A percentile compares a stretch with the other conserved stretches of the same genome.
Evolutionary conservation across 495 filamentous ascomycete species (phyloP).

Genomic region (Penicillium cosmopolitanum): DNA sequence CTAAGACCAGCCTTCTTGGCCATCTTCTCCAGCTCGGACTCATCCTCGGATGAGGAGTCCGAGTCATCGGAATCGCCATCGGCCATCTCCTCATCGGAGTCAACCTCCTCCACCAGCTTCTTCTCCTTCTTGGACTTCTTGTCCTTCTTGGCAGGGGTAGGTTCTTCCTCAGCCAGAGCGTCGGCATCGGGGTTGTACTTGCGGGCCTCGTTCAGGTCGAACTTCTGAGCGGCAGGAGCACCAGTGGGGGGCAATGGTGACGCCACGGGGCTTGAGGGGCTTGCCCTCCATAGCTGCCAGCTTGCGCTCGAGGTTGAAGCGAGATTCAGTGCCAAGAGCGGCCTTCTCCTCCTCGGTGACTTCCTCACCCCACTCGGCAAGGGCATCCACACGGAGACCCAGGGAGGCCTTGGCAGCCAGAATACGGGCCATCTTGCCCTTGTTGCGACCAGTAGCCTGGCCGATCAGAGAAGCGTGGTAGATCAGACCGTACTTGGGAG

Average conservation of each 20-base stretch:
- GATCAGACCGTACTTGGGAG: conserved; percentile 98
- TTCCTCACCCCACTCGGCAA: conserved; percentile 78
- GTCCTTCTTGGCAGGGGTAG: conserved; percentile 49
- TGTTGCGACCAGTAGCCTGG: conserved; percentile 95
- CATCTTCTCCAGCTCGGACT: conserved; percentile 56
- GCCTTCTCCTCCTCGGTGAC: conserved; percentile 86
- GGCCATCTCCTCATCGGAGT: conserved; percentile 57
- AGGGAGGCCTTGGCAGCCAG: conserved; percentile 91
- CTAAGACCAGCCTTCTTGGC: conserved; percentile 66
- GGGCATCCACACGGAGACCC: conserved; percentile 89
- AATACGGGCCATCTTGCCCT: conserved; percentile 98
- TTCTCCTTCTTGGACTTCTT: conserved; percentile 58
- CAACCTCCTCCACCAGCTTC: conserved; percentile 55
- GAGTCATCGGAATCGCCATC: conserved; percentile 53
- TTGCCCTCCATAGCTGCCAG: conserved; percentile 88
- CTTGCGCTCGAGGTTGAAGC: conserved; percentile 82
- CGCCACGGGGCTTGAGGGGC: conserved; percentile 76
- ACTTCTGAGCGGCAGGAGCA: conserved; percentile 68
- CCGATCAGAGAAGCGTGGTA: conserved; percentile 97
- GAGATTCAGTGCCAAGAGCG: conserved; percentile 70
- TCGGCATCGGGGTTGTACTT: conserved; percentile 97
- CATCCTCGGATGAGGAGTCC: conserved; percentile 49
- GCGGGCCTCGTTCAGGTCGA: conserved; percentile 89
- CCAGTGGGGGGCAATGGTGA: conserved; percentile 78
- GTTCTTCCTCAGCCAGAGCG: conserved; percentile 73